Percentiles rank a stretch among this genome's conserved stretches.
phyloP scores from a whole-genome alignment of 805 yeast species.

The Starmera dryadoides region DNA sequence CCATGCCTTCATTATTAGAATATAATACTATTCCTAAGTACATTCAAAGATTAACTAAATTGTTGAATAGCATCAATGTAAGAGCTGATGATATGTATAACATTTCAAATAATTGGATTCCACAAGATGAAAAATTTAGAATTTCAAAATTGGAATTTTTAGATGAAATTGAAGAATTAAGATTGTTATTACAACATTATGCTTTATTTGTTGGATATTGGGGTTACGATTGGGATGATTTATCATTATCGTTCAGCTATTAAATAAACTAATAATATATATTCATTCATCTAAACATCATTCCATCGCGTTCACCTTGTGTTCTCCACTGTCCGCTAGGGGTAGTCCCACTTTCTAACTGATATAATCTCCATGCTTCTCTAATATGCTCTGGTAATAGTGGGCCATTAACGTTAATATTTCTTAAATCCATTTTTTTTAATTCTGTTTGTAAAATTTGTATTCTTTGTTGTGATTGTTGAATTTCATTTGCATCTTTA shows the following conservation, averaged over 20 bases:
- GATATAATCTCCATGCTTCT: slow-evolving; percentile 81
- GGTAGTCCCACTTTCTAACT: slow-evolving; percentile 56
- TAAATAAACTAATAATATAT: slow-evolving; percentile 2
- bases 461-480: slow-evolving; percentile 12
- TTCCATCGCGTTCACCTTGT: slow-evolving; percentile 67
- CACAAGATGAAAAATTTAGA: slow-evolving; percentile 28
- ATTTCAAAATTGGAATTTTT: slow-evolving; percentile 42
- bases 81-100: slow-evolving; percentile 25
- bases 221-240: slow-evolving; percentile 14
- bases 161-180: slow-evolving; percentile 55
- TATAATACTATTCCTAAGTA: slow-evolving; percentile 28
- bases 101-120: slow-evolving; percentile 24
- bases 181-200: slow-evolving; percentile 44
- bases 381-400: slow-evolving; percentile 77
- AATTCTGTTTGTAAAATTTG: slow-evolving; percentile 17
- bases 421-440: slow-evolving; percentile 22
- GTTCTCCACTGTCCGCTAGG: slow-evolving; percentile 61
- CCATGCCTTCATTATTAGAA: slow-evolving; percentile 31
- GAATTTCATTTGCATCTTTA: slow-evolving; percentile 21
- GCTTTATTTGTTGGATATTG: slow-evolving; percentile 28
- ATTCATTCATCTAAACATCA: slow-evolving; percentile 51
- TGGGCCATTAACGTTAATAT: slow-evolving; percentile 42
- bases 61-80: slow-evolving; percentile 10
- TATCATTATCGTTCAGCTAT: slow-evolving; percentile 10
- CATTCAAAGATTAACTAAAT: slow-evolving; percentile 8